Conservation (phyloP, 257 asterid genomes). For the Rehmannia glutinosa region DNA sequence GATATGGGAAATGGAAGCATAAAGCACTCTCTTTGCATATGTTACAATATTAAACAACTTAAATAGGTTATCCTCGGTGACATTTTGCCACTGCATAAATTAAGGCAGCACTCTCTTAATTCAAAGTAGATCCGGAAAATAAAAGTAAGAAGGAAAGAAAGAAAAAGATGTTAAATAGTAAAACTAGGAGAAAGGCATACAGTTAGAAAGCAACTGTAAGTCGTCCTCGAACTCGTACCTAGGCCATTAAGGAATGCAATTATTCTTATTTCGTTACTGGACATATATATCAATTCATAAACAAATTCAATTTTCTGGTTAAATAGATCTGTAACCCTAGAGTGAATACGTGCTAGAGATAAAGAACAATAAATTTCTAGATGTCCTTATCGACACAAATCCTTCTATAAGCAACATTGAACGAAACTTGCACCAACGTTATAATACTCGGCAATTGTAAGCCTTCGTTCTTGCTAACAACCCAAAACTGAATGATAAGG, state of each 20-base stretch:
- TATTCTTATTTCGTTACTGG: neutral
- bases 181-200: neutral
- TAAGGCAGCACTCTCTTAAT: neutral
- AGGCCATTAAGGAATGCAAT: neutral
- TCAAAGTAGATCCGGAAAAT: neutral
- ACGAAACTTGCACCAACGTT: conserved; percentile 7
- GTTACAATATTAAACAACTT: neutral
- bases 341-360: neutral
- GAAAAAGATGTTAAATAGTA: neutral
- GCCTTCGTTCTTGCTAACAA: neutral
- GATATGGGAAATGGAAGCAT: neutral
- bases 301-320: neutral
- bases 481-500: conserved; percentile 9
- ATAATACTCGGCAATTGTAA: neutral
- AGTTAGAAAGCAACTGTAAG: neutral
- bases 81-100: neutral
- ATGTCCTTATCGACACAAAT: neutral
- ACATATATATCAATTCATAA: neutral
- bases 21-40: neutral
- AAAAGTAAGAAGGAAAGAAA: neutral
- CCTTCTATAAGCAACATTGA: neutral
- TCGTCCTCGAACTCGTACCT: too few species aligned
- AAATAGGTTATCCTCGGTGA: neutral
- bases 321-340: neutral
- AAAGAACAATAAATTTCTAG: neutral